Conservation (phyloP, 2,329 filamentous ascomycete species). For the Neonectria ditissima region DNA sequence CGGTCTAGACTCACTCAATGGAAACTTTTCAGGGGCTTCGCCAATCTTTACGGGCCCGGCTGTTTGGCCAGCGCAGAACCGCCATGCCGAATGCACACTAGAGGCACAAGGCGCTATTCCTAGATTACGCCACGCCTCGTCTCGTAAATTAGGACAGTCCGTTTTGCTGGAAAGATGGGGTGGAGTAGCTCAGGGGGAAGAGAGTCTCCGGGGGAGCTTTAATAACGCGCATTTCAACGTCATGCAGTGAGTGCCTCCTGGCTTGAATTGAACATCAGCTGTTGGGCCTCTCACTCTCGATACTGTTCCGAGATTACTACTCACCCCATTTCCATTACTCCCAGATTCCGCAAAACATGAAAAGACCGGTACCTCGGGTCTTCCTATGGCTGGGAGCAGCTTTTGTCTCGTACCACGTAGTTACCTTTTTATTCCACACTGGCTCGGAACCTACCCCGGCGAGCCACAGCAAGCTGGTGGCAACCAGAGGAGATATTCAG, state of each 20-base stretch:
- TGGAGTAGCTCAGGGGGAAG: slow-evolving; percentile 12
- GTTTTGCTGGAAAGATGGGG: background rate
- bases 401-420: slow-evolving; percentile 13
- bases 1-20: background rate
- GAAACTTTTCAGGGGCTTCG: background rate
- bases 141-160: background rate
- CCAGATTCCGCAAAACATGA: slow-evolving; percentile 8
- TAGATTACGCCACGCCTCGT: background rate
- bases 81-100: slow-evolving; percentile 6
- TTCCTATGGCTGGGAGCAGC: slow-evolving; percentile 27
- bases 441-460: background rate
- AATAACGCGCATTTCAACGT: background rate
- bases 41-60: background rate
- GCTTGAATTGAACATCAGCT: background rate
- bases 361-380: slow-evolving; percentile 1
- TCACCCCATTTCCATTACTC: background rate
- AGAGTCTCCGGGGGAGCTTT: background rate
- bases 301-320: background rate
- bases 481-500: slow-evolving; percentile 6
- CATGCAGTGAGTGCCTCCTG: background rate
- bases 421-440: background rate
- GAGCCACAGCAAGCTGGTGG: background rate
- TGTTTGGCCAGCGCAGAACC: background rate
- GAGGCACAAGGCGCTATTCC: background rate
- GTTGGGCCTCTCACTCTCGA: background rate